Conservation (phyloP, 106 monocot genomes). For the Narthecium ossifragum region DNA sequence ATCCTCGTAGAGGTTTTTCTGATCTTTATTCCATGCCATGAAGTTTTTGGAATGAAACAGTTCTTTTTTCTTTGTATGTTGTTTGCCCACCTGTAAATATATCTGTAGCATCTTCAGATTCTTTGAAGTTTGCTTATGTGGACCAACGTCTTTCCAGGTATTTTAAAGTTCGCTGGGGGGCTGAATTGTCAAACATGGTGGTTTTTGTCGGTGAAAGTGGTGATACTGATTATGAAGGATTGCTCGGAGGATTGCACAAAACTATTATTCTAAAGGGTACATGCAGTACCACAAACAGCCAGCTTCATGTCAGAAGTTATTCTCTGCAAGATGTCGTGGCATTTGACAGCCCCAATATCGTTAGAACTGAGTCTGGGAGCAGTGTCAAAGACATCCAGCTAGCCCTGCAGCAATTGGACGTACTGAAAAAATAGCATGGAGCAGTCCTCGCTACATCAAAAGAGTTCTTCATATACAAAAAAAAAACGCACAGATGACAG, state of each 20-base stretch:
- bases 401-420: constrained; percentile 45
- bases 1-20: too few relatives aligned
- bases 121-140: too few relatives aligned
- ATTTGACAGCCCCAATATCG: constrained; percentile 66
- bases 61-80: too few relatives aligned
- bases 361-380: constrained; percentile 41
- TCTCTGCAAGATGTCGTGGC: constrained; percentile 75
- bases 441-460: too few relatives aligned
- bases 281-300: constrained; percentile 33
- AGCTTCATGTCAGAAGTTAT: constrained; percentile 43
- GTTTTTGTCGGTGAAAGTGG: constrained; percentile 90
- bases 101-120: too few relatives aligned
- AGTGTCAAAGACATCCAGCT: constrained; percentile 34
- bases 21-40: too few relatives aligned
- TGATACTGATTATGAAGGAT: constrained; percentile 80
- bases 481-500: too few relatives aligned
- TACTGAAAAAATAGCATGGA: constrained; percentile 11
- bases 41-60: too few relatives aligned
- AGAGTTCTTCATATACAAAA: too few relatives aligned
- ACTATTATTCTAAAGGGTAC: constrained; percentile 71
- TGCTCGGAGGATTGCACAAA: constrained; percentile 83
- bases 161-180: constrained; percentile 77
- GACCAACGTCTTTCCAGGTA: constrained; percentile 73
- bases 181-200: constrained; percentile 69
- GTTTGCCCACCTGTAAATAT: too few relatives aligned